These are phyloP conservation scores for Aphanomyces stellatus DNA, from an alignment of 352 stramenopile genomes.

Conservation along the genomic window DNA sequence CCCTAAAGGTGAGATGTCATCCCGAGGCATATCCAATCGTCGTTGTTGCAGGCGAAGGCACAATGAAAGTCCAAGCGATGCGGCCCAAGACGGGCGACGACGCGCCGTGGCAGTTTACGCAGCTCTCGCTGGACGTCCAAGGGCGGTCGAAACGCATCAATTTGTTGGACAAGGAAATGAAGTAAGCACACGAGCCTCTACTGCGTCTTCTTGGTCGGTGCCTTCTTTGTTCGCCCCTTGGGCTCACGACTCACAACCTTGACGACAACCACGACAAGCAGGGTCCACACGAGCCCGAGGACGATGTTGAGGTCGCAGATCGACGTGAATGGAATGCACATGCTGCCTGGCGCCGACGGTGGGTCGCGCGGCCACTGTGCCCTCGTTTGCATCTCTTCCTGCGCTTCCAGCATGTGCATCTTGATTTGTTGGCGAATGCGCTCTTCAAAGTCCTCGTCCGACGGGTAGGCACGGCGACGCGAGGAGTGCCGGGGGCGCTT, in stretches of 20 bases:
- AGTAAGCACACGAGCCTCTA: neutral
- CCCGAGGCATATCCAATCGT: neutral
- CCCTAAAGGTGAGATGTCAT: constrained; percentile 2
- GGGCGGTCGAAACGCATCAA: constrained; percentile 13
- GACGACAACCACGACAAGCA: constrained; percentile 3
- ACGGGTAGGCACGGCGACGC: neutral
- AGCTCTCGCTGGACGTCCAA: constrained; percentile 15
- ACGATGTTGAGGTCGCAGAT: constrained; percentile 19
- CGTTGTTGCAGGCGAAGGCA: constrained; percentile 1
- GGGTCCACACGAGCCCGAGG: constrained; percentile 6
- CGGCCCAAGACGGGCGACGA: neutral
- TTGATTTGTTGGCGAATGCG: constrained; percentile 9
- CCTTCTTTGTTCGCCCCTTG: neutral
- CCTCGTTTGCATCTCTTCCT: neutral
- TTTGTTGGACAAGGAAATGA: constrained; percentile 1
- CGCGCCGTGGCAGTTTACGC: constrained; percentile 9
- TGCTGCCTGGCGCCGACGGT: neutral
- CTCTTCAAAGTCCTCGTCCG: constrained; percentile 9
- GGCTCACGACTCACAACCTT: neutral
- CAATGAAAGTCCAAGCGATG: constrained; percentile 15
- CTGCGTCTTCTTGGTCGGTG: neutral
- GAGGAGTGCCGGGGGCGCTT: neutral
- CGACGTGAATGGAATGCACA: neutral
- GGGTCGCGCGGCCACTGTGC: neutral
- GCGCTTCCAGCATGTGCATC: constrained; percentile 11